These are phyloP conservation scores for Panaeolus cyanescens DNA, from an alignment of 768 basidiomycete genomes.

Conservation along the genomic window DNA sequence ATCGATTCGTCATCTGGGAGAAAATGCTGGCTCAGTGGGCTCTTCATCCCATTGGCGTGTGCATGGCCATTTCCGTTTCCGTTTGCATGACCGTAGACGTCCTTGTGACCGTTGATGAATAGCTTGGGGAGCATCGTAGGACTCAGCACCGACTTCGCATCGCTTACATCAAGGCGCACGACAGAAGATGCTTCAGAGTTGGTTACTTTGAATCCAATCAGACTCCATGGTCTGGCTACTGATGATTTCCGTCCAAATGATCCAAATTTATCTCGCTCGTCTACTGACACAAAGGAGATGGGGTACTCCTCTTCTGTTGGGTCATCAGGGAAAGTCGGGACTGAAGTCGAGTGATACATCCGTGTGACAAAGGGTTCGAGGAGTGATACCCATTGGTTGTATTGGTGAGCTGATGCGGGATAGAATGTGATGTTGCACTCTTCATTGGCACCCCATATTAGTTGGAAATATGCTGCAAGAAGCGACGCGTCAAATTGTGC, in stretches of 20 bases:
- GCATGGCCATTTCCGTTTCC: too few species aligned
- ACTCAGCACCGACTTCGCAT: constrained; percentile 30
- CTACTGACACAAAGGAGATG: constrained; percentile 15
- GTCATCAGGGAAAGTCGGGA: constrained; percentile 17
- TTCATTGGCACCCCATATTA: constrained; percentile 30
- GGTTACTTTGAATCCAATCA: constrained; percentile 38
- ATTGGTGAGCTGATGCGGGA: constrained; percentile 22
- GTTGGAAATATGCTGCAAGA: constrained; percentile 29
- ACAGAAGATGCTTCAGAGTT: constrained; percentile 39
- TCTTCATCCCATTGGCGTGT: constrained; percentile 10
- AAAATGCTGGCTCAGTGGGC: constrained; percentile 15
- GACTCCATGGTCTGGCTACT: constrained; percentile 36
- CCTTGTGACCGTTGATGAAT: constrained; percentile 21
- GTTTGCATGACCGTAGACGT: background rate
- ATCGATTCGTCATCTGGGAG: constrained; percentile 3
- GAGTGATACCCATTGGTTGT: constrained; percentile 28
- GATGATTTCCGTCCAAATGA: constrained; percentile 6
- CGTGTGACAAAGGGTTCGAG: constrained; percentile 29
- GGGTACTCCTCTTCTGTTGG: constrained; percentile 12
- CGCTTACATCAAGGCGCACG: constrained; percentile 22
- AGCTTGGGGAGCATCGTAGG: constrained; percentile 38
- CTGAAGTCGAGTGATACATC: constrained; percentile 20
- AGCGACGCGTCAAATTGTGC: background rate
- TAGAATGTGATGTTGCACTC: constrained; percentile 22
- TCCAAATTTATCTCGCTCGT: constrained; percentile 11